These are phyloP conservation scores for Oryza longistaminata DNA, from an alignment of 176 grass and related monocot species.

Conservation along the genomic window DNA sequence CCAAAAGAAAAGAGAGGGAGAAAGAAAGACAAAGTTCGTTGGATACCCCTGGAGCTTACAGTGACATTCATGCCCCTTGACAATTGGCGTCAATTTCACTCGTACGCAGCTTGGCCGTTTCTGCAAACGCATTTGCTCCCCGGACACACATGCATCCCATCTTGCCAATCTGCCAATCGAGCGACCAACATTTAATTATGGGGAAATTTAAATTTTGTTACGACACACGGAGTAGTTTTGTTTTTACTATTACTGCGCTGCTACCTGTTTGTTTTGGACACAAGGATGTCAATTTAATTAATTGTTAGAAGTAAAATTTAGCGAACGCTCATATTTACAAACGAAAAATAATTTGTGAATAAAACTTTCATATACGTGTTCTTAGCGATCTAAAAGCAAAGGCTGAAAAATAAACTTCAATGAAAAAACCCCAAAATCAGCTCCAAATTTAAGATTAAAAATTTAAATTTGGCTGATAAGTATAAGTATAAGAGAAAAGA, in stretches of 20 bases:
- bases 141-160: neutral
- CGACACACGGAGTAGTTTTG: neutral
- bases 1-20: neutral
- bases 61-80: neutral
- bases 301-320: neutral
- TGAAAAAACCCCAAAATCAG: no score
- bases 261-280: neutral
- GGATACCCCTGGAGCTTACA: constrained; percentile 14
- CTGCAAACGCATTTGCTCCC: neutral
- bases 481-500: no score
- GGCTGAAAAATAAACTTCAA: no score
- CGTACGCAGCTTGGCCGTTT: neutral
- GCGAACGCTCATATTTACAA: no score
- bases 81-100: constrained; percentile 1
- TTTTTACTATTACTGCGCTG: neutral
- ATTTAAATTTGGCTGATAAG: no score
- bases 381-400: no score
- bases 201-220: neutral
- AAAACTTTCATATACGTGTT: no score
- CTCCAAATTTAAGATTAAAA: no score
- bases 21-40: neutral
- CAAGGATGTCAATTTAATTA: neutral
- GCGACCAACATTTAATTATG: neutral
- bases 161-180: neutral
- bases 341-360: no score